phyloP scores from a whole-genome alignment of 2,329 filamentous ascomycete genomes.

The Sporothrix sp. region DNA sequence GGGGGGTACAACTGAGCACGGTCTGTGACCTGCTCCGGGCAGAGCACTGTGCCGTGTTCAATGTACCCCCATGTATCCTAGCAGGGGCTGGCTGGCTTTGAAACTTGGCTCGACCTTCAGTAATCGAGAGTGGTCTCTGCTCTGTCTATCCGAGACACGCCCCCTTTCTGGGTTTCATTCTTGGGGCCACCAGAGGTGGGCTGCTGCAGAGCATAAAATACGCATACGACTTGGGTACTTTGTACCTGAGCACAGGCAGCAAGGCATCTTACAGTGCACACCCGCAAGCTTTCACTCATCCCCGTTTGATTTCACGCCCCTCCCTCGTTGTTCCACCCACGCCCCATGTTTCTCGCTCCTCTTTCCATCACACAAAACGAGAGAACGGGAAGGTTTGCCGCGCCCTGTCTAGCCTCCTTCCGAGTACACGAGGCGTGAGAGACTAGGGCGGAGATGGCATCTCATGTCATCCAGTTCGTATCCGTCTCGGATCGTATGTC shows the following conservation, averaged over 20 bases:
- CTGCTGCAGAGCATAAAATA: too few species aligned
- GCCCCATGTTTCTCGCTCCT: too few species aligned
- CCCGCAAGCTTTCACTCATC: neutral
- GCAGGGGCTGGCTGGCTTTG: constrained; percentile 12
- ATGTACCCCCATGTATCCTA: constrained; percentile 5
- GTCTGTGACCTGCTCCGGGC: neutral
- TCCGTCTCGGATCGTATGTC: too few species aligned
- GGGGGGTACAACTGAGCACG: neutral
- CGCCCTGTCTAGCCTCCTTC: too few species aligned
- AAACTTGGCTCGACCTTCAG: constrained; percentile 17
- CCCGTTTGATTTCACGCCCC: constrained; percentile 1
- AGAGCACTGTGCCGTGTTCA: neutral
- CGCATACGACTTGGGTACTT: too few species aligned
- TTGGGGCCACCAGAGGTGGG: neutral
- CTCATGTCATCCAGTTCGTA: too few species aligned
- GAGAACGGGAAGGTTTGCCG: too few species aligned
- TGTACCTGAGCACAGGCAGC: constrained; percentile 6
- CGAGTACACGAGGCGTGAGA: too few species aligned
- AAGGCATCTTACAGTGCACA: neutral
- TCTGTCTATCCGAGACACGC: constrained; percentile 18
- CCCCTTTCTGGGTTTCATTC: neutral
- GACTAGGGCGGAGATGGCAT: too few species aligned
- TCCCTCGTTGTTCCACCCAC: too few species aligned
- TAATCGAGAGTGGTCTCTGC: constrained; percentile 14
- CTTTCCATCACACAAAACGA: too few species aligned